Evolutionary conservation across 495 filamentous ascomycete species (phyloP).

Genomic region (Talaromyces thailandensis): DNA sequence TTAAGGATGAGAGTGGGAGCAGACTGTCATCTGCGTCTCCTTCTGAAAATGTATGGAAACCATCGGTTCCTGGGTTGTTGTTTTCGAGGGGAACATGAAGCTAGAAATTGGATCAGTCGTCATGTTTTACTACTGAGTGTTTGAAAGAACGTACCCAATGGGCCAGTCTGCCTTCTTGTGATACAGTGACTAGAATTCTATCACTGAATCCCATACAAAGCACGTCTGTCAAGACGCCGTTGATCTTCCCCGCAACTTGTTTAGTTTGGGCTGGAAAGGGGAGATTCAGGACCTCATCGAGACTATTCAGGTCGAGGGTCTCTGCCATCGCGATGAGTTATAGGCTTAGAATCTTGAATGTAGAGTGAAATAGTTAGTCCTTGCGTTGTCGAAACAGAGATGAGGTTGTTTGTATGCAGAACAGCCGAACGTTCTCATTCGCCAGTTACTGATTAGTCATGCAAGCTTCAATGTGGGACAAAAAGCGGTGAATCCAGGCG

Average conservation of each 20-base stretch:
- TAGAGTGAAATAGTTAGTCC: background rate
- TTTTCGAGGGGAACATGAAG: constrained; percentile 79
- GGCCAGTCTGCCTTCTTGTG: constrained; percentile 73
- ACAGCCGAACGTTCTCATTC: background rate
- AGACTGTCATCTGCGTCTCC: constrained; percentile 46
- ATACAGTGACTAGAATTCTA: constrained; percentile 85
- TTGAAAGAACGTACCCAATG: constrained; percentile 66
- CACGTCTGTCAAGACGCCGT: constrained; percentile 63
- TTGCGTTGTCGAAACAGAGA: background rate
- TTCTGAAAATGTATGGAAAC: constrained; percentile 33
- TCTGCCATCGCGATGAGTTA: constrained; percentile 20
- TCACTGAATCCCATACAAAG: constrained; percentile 69
- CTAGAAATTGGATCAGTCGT: constrained; percentile 35
- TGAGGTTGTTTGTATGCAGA: background rate
- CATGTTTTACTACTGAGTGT: background rate
- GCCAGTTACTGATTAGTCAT: background rate
- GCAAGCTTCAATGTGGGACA: background rate
- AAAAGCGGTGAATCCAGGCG: constrained; percentile 4
- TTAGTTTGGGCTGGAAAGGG: constrained; percentile 74
- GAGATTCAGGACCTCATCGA: constrained; percentile 30
- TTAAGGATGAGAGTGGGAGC: constrained; percentile 71
- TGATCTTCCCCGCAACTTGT: constrained; percentile 51
- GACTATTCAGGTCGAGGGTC: constrained; percentile 14
- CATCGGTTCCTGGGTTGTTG: constrained; percentile 47
- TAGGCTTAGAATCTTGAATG: background rate